Evolutionary conservation across 208 protist species (phyloP).

Genomic region (Angomonas deanei): DNA sequence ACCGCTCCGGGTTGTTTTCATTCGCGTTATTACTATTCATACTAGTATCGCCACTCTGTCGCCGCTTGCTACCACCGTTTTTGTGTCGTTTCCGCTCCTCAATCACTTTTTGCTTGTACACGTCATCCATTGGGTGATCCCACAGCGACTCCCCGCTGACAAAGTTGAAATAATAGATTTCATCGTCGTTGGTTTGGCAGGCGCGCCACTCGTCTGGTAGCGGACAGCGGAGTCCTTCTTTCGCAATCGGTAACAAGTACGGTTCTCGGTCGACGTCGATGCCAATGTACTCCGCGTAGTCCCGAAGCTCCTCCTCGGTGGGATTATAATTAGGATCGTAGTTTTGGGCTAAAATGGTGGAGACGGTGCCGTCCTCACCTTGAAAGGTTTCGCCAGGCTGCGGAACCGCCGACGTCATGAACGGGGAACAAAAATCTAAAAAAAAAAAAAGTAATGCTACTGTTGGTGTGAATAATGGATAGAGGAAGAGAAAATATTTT

Average conservation of each 20-base stretch:
- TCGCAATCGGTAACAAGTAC: conserved; percentile 87
- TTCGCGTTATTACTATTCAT: not conserved
- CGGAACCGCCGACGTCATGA: conserved; percentile 41
- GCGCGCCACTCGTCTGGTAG: conserved; percentile 90
- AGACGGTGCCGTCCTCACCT: conserved; percentile 75
- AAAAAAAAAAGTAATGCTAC: not conserved
- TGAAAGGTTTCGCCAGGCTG: conserved; percentile 61
- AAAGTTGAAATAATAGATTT: conserved; percentile 96
- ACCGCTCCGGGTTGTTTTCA: not conserved
- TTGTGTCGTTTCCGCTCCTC: conserved; percentile 23
- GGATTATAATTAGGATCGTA: conserved; percentile 87
- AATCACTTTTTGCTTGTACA: conserved; percentile 73
- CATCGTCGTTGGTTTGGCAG: conserved; percentile 82
- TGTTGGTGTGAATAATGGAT: no score
- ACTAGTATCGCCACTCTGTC: not conserved
- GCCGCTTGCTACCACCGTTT: conserved; percentile 1
- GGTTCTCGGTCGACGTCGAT: conserved; percentile 76
- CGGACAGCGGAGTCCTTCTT: conserved; percentile 87
- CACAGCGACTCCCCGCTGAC: conserved; percentile 84
- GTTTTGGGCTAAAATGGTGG: conserved; percentile 84
- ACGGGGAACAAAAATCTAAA: not conserved
- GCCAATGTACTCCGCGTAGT: conserved; percentile 93
- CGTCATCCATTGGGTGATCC: conserved; percentile 92
- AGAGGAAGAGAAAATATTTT: no score
- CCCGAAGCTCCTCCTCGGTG: conserved; percentile 76